Evolutionary conservation across 129 eudicot genomes (phyloP).

Genomic region (Helichrysum umbraculigerum): DNA sequence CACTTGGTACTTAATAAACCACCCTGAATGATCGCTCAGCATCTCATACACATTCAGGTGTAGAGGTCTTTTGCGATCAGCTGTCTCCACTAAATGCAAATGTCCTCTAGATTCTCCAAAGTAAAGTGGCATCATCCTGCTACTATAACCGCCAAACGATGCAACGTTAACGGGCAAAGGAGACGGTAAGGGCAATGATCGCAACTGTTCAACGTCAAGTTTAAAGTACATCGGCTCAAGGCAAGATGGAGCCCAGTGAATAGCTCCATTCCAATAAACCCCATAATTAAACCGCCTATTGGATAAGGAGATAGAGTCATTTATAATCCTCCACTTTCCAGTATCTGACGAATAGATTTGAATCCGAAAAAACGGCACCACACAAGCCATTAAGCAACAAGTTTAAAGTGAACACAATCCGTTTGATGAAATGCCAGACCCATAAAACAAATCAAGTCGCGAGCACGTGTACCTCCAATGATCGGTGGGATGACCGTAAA

Average conservation of each 20-base stretch:
- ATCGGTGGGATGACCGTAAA: constrained; percentile 1
- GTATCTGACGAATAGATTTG: constrained; percentile 37
- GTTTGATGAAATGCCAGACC: constrained; percentile 15
- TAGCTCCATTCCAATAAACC: constrained; percentile 31
- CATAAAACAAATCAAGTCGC: not conserved
- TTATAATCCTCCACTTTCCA: constrained; percentile 27
- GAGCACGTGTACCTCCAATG: not conserved
- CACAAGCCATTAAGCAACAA: not conserved
- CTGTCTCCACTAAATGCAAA: constrained; percentile 35
- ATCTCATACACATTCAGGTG: constrained; percentile 36
- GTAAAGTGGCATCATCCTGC: too few relatives aligned
- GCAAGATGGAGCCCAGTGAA: too few relatives aligned
- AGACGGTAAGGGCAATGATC: not conserved
- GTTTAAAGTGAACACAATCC: constrained; percentile 14
- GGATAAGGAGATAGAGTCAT: not conserved
- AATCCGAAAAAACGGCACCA: constrained; percentile 14
- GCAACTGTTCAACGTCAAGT: too few relatives aligned
- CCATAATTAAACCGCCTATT: not conserved
- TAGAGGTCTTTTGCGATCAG: not conserved
- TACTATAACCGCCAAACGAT: too few relatives aligned
- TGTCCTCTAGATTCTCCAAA: constrained; percentile 45
- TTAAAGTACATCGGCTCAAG: too few relatives aligned
- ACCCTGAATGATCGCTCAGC: constrained; percentile 19
- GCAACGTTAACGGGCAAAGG: not conserved
- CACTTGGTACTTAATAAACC: constrained; percentile 25